Conservation (phyloP, 805 yeast genomes). For the Torulaspora franciscae region DNA sequence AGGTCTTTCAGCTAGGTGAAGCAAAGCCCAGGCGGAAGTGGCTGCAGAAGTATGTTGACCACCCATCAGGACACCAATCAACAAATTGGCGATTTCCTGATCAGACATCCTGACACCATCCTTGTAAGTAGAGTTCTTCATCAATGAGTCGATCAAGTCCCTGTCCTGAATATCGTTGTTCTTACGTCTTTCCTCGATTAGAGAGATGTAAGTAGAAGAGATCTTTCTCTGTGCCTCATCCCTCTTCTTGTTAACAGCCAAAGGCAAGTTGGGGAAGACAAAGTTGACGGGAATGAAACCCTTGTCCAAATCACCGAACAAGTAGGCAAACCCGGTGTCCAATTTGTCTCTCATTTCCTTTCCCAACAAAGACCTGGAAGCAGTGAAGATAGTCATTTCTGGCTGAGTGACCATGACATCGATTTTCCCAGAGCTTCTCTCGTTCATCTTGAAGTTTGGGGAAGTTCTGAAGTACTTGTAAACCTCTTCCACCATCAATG, state of each 20-base stretch:
- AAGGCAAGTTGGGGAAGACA: conserved; percentile 90
- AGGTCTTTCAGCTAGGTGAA: conserved; percentile 85
- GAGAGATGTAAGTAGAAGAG: conserved; percentile 70
- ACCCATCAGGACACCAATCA: conserved; percentile 97
- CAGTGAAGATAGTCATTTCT: conserved; percentile 93
- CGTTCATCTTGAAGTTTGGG: conserved; percentile 42
- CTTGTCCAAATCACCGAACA: conserved; percentile 88
- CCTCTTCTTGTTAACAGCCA: conserved; percentile 77
- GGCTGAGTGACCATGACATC: conserved; percentile 83
- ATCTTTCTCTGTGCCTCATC: conserved; percentile 84
- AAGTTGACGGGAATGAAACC: conserved; percentile 96
- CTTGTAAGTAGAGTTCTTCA: conserved; percentile 79
- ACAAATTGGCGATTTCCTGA: conserved; percentile 85
- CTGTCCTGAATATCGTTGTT: conserved; percentile 75
- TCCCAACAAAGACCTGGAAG: conserved; percentile 86
- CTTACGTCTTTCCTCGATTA: conserved; percentile 68
- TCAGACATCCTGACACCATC: conserved; percentile 95
- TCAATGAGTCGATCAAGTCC: conserved; percentile 83
- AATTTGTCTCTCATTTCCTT: conserved; percentile 83
- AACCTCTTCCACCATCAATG: conserved; percentile 77
- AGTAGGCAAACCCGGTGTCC: conserved; percentile 74
- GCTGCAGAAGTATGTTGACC: conserved; percentile 98
- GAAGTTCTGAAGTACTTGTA: conserved; percentile 56
- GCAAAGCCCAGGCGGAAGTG: conserved; percentile 89
- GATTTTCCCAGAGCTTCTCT: conserved; percentile 44